phyloP scores from a whole-genome alignment of 495 filamentous ascomycete species.

The Penicillium longicatenatum region DNA sequence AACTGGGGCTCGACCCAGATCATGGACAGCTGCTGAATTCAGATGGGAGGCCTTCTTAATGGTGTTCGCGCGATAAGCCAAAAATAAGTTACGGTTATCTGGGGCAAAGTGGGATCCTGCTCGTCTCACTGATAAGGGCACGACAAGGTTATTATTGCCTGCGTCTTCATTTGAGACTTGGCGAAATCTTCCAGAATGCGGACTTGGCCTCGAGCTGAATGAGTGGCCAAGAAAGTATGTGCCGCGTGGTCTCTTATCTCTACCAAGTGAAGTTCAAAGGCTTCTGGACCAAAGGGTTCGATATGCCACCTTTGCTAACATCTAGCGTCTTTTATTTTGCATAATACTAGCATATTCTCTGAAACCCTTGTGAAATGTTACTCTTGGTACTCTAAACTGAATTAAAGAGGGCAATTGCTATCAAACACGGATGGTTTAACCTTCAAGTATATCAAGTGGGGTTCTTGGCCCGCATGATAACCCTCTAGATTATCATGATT shows the following conservation, averaged over 20 bases:
- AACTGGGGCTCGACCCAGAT: background rate
- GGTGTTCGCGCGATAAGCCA: background rate
- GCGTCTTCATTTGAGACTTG: background rate
- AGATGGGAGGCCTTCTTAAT: background rate
- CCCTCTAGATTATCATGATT: background rate
- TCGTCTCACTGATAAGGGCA: background rate
- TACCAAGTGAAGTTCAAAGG: background rate
- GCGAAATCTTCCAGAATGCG: background rate
- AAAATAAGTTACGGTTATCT: conserved; percentile 3
- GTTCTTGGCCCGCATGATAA: background rate
- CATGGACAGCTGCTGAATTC: background rate
- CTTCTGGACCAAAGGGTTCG: too few relatives aligned
- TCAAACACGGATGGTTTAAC: background rate
- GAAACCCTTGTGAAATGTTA: too few relatives aligned
- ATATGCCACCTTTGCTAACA: too few relatives aligned
- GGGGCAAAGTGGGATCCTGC: background rate
- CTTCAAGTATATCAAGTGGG: background rate
- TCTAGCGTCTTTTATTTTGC: too few relatives aligned
- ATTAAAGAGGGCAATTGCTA: background rate
- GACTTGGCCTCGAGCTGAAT: background rate
- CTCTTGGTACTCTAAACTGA: too few relatives aligned
- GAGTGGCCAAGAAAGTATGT: background rate
- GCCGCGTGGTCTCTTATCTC: background rate
- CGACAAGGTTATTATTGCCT: background rate
- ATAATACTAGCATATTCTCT: too few relatives aligned